phyloP scores from a whole-genome alignment of 805 yeast genomes.

The Maudiozyma bulderi region DNA sequence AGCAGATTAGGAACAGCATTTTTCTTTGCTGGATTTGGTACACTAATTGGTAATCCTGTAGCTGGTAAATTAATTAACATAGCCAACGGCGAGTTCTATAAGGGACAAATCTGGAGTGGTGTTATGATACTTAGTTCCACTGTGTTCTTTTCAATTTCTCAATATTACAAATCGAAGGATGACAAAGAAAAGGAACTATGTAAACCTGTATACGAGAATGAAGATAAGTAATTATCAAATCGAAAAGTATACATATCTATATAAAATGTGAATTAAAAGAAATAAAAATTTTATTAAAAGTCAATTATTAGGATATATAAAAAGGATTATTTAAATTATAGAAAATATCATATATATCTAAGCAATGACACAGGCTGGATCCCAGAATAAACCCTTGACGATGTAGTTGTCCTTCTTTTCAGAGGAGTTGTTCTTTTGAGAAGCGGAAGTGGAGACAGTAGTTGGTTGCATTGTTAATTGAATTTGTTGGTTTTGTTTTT shows the following conservation, averaged over 20 bases:
- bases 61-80: not conserved
- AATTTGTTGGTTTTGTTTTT: not conserved
- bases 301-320: not conserved
- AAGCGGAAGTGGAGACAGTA: constrained; percentile 13
- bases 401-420: constrained; percentile 22
- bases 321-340: not conserved
- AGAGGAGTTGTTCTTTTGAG: constrained; percentile 18
- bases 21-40: not conserved
- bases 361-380: constrained; percentile 20
- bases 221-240: not conserved
- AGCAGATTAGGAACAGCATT: not conserved
- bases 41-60: not conserved
- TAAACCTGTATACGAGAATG: not conserved
- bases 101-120: not conserved
- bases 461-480: constrained; percentile 20
- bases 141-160: not conserved
- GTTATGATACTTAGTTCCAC: not conserved
- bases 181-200: not conserved
- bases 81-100: not conserved
- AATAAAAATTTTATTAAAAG: no score
- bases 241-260: not conserved
- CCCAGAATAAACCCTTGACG: constrained; percentile 14
- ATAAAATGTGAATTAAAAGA: not conserved
- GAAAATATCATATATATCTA: constrained; percentile 2
- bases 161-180: not conserved